Conservation (phyloP, 2,329 filamentous ascomycete species). For the Graphilbum sp. region DNA sequence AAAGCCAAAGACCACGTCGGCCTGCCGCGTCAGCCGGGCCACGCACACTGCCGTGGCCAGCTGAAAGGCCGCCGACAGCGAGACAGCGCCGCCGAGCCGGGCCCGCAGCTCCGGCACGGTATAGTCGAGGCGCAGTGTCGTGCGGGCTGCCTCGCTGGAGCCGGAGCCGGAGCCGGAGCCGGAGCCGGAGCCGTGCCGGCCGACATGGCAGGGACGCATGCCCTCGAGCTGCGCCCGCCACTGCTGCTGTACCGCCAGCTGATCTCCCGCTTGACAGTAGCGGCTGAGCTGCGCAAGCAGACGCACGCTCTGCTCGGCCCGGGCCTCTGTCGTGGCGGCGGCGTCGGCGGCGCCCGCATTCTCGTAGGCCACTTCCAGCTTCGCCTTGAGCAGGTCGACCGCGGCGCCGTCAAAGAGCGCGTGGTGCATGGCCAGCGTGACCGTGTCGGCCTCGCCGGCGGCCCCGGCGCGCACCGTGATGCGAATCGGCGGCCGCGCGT, state of each 20-base stretch:
- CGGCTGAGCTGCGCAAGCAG: too few species aligned
- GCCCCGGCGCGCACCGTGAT: neutral
- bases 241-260: too few species aligned
- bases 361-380: constrained; percentile 7
- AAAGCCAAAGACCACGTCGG: neutral
- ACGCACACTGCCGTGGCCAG: constrained; percentile 1
- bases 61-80: constrained; percentile 1
- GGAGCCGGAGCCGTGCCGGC: too few species aligned
- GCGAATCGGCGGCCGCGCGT: neutral
- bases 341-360: too few species aligned
- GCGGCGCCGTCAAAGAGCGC: constrained; percentile 11
- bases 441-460: neutral
- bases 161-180: too few species aligned
- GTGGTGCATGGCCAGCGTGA: constrained; percentile 11
- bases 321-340: too few species aligned
- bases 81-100: constrained; percentile 1
- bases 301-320: too few species aligned
- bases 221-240: too few species aligned
- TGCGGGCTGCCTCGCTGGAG: too few species aligned
- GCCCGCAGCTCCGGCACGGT: constrained; percentile 3
- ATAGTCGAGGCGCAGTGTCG: constrained; percentile 1
- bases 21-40: neutral
- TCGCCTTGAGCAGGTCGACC: constrained; percentile 6
- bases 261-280: too few species aligned
- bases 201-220: too few species aligned